Conservation (phyloP, 2,329 filamentous ascomycete species). For the Ophiocordyceps sinensis region DNA sequence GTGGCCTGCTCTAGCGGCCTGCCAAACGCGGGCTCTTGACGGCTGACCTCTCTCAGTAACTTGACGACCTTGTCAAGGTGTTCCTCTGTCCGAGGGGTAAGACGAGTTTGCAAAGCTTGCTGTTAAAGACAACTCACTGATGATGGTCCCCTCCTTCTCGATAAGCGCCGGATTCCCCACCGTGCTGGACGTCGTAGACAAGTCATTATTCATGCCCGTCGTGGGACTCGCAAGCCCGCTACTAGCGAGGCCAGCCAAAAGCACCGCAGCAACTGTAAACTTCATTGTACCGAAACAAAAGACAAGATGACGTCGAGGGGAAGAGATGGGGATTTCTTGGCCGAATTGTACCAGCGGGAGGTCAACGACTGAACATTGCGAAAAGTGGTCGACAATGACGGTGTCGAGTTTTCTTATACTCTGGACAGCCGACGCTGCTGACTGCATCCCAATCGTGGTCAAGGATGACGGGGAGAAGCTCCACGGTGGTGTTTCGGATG, state of each 20-base stretch:
- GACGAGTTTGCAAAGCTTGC: neutral
- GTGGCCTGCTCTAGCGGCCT: neutral
- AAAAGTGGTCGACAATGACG: too few species aligned
- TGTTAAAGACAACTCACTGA: neutral
- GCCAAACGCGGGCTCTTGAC: neutral
- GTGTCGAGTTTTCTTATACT: too few species aligned
- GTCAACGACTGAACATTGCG: too few species aligned
- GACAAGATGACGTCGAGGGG: too few species aligned
- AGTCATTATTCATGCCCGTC: neutral
- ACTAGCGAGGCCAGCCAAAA: neutral
- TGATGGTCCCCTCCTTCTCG: neutral
- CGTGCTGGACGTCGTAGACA: neutral
- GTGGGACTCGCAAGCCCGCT: neutral
- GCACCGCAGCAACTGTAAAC: neutral
- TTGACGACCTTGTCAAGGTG: neutral
- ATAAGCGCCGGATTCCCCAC: neutral
- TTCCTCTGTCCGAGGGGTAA: neutral
- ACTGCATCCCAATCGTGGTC: too few species aligned
- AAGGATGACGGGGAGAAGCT: too few species aligned
- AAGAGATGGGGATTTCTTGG: too few species aligned
- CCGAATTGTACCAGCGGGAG: too few species aligned
- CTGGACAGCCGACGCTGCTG: too few species aligned
- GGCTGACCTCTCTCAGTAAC: neutral
- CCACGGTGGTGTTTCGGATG: too few species aligned
- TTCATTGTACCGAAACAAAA: neutral